Evolutionary conservation across 2,329 filamentous ascomycete genomes (phyloP).

Genomic region (Clarireedia paspali): DNA sequence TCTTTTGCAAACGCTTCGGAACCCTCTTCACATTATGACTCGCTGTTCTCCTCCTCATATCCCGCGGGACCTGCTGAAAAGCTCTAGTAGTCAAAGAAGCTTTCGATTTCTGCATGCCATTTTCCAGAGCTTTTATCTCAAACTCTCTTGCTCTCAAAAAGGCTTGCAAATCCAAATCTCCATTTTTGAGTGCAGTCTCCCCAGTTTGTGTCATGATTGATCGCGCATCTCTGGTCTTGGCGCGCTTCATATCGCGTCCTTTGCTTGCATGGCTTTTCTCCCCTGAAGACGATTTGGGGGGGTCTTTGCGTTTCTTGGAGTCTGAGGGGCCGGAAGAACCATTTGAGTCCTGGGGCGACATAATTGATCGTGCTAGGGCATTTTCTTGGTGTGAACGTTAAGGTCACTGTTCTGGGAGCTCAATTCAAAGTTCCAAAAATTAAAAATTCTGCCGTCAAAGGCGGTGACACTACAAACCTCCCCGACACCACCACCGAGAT

Average conservation of each 20-base stretch:
- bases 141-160: constrained; percentile 83
- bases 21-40: constrained; percentile 93
- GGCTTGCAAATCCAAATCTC: constrained; percentile 75
- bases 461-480: too few relatives aligned
- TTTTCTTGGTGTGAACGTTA: too few relatives aligned
- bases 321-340: background rate
- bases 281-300: constrained; percentile 16
- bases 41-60: constrained; percentile 77
- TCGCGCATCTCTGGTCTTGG: constrained; percentile 36
- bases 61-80: constrained; percentile 84
- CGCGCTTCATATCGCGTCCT: constrained; percentile 31
- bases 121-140: constrained; percentile 79
- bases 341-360: too few relatives aligned
- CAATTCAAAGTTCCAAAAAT: too few relatives aligned
- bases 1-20: constrained; percentile 64
- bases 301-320: constrained; percentile 23
- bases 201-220: constrained; percentile 37
- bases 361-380: too few relatives aligned
- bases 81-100: constrained; percentile 56
- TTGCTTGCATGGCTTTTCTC: constrained; percentile 10
- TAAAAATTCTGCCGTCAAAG: too few relatives aligned
- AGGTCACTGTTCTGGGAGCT: too few relatives aligned
- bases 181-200: constrained; percentile 44
- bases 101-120: constrained; percentile 72
- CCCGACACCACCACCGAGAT: too few relatives aligned